Evolutionary conservation across 345 rosid species (phyloP), one percentile per base, ranked within the genome.

Genomic region (Lagerstroemia speciosa): DNA sequence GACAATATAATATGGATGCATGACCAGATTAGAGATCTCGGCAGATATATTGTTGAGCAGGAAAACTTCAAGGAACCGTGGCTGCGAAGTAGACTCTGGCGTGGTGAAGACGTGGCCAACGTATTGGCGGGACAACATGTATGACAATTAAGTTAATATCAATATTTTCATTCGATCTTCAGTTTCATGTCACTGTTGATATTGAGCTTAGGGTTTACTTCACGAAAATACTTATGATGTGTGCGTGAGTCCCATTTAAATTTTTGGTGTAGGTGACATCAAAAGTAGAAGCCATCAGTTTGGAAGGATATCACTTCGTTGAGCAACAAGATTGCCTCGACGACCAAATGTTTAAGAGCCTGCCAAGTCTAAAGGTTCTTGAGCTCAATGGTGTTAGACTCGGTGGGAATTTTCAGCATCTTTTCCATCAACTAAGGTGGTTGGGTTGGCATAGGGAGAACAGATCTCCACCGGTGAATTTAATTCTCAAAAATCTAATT

Each of bases 71-170:
- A 50, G 1, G 71, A 73, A 8, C 69, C 50, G 0, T 64, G 67
- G 5, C 37, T 11, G 46, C 48, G 67, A 1, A 71, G 62, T 19
- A 71, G 81, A 40, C 45, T 78, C 22, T 74, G 78, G 73, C 11
- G 9, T 0, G 33, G 24, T 9, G 22, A 63, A 45, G 75, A 78
- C 8, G 62, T 68, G 8, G 0, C 2, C 9, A 19, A 37, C 32
- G 71, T 71, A 11, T 12, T 74, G 16, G n/a, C 0, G 14, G 24
- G 22, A 9, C 38, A 41, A 19, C 30, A 17, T 64, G 78, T 78
- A 65, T 67, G 45, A 27, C n/a, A 41, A 9, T 19, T 30, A 7
- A 8, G 11, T 52, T 16, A 52, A 8, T 1, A 12, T 46, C 52
- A 19, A 46, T 16, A 12, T 46, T 46, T 46, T 46, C 3, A 12